phyloP scores from a whole-genome alignment of 495 filamentous ascomycete species.

The Neohortaea acidophila region DNA sequence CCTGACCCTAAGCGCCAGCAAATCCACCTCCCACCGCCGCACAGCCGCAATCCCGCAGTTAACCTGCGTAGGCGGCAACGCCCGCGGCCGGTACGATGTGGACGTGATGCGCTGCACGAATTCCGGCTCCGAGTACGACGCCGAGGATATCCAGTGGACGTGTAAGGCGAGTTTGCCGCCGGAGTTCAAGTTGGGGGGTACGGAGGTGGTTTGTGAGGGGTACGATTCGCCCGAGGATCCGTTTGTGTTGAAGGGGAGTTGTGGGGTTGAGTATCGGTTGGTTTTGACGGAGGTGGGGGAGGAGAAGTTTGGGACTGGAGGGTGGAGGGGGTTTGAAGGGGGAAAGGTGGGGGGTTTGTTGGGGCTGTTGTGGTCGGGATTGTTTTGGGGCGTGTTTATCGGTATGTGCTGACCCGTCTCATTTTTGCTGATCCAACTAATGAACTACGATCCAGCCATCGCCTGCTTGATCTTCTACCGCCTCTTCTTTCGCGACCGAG shows the following conservation, averaged over 20 bases:
- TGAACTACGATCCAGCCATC: slow-evolving; percentile 8
- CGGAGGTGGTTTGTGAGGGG: slow-evolving; percentile 88
- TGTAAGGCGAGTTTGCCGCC: slow-evolving; percentile 65
- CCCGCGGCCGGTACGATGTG: slow-evolving; percentile 47
- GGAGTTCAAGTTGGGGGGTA: slow-evolving; percentile 76
- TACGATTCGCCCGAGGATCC: slow-evolving; percentile 60
- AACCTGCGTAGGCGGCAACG: slow-evolving; percentile 58
- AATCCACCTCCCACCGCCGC: slow-evolving; percentile 57
- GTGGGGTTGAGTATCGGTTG: slow-evolving; percentile 83
- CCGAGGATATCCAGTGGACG: slow-evolving; percentile 59
- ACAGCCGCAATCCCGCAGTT: slow-evolving; percentile 66
- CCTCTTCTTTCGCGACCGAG: not conserved
- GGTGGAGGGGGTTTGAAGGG: not conserved
- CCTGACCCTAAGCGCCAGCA: slow-evolving; percentile 54
- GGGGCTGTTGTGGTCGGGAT: no score
- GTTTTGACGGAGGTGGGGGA: slow-evolving; percentile 70
- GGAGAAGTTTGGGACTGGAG: slow-evolving; percentile 36
- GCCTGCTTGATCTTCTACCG: slow-evolving; percentile 9
- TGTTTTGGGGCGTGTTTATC: no score
- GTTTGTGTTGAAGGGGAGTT: slow-evolving; percentile 76
- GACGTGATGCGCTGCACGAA: slow-evolving; percentile 84
- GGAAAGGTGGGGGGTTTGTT: no score
- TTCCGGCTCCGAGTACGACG: slow-evolving; percentile 39
- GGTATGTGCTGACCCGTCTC: no score
- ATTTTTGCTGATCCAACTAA: no score